Base-by-base conservation (phyloP, 306 rosid species). In the Vigna radiata region DNA sequence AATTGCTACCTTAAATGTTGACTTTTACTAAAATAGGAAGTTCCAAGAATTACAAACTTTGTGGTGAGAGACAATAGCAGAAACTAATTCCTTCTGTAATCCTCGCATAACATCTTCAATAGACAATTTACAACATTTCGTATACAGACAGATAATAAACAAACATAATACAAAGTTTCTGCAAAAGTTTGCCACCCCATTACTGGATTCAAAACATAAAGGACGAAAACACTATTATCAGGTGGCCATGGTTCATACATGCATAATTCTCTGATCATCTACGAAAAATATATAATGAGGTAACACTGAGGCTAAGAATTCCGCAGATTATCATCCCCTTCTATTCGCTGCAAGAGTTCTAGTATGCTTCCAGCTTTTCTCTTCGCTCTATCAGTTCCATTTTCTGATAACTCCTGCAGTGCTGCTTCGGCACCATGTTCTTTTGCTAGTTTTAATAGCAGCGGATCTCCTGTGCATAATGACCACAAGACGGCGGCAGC, bases 361-460 rank as follows among this genome's bases (percentile, higher is more conserved):
- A 95, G 65, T 79, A 96, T 81, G 72, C 79, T 89, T 74, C 82
- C 89, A 48, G 98, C 99, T 85, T 96, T 96, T 81, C 99, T 92
- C 88, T 88, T 96, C 39, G 97, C 99, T 83, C 99, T 88, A 21
- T 92, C 98, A 50, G 97, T 96, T 74, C 99, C 99, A 83, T 78
- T 96, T 79, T 92, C 99, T 6, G 97, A 88, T 47, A 96, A 81
- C 68, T 90, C 96, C 71, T 84, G 88, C 85, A 96, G 71, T 70
- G 90, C 97, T 78, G 83, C 89, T 76, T 82, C 94, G 27, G 96
- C 98, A 66, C 99, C 98, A 69, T 86, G 87, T 48, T 91, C 93
- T 79, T 85, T 88, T 54, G 98, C 94, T 33, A 88, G 78, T 81
- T 89, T 86, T 87, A 96, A 64, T 82, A 86, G 97, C 87, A 81